Evolutionary conservation across 140 eudicot genomes (phyloP).

Genomic region (Anethum foeniculum): DNA sequence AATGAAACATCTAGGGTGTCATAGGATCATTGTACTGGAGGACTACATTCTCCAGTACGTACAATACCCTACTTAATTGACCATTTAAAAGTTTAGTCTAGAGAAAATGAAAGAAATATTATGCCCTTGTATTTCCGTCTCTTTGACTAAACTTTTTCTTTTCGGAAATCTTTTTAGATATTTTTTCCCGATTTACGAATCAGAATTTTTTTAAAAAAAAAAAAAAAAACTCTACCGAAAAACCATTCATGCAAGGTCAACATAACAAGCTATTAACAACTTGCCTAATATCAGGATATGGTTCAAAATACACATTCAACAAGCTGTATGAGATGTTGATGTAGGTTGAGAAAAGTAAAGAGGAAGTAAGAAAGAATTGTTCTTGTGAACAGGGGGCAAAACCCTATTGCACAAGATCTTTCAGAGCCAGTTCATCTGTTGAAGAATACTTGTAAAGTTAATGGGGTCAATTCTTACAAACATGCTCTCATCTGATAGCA

Average conservation of each 20-base stretch:
- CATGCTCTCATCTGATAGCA: constrained; percentile 7
- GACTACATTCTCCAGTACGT: constrained; percentile 14
- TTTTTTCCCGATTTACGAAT: no score
- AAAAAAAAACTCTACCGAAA: background rate
- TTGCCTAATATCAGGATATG: background rate
- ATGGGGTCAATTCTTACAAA: background rate
- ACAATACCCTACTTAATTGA: constrained; percentile 9
- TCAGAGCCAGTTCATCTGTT: background rate
- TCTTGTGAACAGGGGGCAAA: background rate
- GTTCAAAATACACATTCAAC: background rate
- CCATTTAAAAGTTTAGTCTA: constrained; percentile 7
- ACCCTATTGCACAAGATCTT: constrained; percentile 1
- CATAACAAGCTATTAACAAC: background rate
- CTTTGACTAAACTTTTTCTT: no score
- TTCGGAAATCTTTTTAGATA: no score
- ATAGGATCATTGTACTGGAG: background rate
- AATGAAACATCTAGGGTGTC: background rate
- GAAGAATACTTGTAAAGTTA: constrained; percentile 11
- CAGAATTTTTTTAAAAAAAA: no score
- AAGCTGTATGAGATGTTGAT: background rate
- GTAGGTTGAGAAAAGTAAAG: background rate
- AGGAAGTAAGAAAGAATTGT: background rate
- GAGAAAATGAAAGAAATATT: constrained; percentile 8
- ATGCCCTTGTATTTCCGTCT: no score
- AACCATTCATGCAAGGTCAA: background rate